phyloP scores from a whole-genome alignment of 2,329 filamentous ascomycete species.

The Aspergillus sp. region DNA sequence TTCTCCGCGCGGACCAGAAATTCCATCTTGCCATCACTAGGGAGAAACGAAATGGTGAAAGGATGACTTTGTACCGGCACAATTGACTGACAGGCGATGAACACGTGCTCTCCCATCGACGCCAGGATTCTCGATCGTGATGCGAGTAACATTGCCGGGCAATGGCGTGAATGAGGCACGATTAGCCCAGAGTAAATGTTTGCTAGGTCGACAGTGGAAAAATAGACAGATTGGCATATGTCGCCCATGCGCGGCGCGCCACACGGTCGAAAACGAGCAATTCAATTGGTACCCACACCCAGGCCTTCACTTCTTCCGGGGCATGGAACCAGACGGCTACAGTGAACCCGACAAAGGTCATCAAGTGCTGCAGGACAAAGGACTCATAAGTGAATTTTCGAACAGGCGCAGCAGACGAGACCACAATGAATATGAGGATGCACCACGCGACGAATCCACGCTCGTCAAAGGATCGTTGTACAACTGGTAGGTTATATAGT shows the following conservation, averaged over 20 bases:
- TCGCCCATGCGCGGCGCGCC: constrained; percentile 26
- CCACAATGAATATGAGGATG: constrained; percentile 44
- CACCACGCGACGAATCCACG: constrained; percentile 47
- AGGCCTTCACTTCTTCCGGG: constrained; percentile 35
- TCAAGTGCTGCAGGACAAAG: constrained; percentile 47
- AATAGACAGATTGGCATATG: constrained; percentile 36
- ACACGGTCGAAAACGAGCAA: constrained; percentile 41
- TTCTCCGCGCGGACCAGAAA: constrained; percentile 49
- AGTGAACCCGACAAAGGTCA: constrained; percentile 44
- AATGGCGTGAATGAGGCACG: constrained; percentile 43
- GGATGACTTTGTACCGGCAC: constrained; percentile 55
- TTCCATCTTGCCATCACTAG: constrained; percentile 47
- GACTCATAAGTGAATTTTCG: constrained; percentile 46
- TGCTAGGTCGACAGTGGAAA: constrained; percentile 19
- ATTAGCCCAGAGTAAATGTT: constrained; percentile 29
- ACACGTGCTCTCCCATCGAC: constrained; percentile 54
- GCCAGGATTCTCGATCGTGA: constrained; percentile 49
- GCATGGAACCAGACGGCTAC: constrained; percentile 44
- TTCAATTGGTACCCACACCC: constrained; percentile 42
- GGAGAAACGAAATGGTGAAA: constrained; percentile 54
- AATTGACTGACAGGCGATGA: constrained; percentile 50
- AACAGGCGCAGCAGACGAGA: constrained; percentile 45
- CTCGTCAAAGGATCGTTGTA: constrained; percentile 41
- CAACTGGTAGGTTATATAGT: constrained; percentile 44
- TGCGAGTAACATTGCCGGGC: constrained; percentile 47